Evolutionary conservation across 441 rosid genomes (phyloP).

Genomic region (Adansonia grandidieri): DNA sequence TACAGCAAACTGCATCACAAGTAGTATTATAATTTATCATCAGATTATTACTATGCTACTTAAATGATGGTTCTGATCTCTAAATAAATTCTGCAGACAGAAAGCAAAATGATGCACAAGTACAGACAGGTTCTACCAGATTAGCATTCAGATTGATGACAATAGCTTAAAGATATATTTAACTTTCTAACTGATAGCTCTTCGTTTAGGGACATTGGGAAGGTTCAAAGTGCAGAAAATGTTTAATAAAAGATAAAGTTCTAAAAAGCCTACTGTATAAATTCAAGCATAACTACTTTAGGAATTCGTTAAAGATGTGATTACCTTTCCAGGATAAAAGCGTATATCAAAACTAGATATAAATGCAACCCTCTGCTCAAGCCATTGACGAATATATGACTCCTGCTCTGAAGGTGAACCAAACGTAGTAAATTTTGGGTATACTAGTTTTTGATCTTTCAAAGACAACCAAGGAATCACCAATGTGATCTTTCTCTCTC

Average conservation of each 20-base stretch:
- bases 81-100: not conserved
- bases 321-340: conserved; percentile 90
- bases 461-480: conserved; percentile 91
- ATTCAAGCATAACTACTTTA: not conserved
- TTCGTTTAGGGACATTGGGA: not conserved
- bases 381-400: conserved; percentile 73
- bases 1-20: conserved; percentile 65
- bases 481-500: conserved; percentile 66
- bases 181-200: not conserved
- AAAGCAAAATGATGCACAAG: not conserved
- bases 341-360: conserved; percentile 51
- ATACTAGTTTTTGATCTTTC: conserved; percentile 72
- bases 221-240: not conserved
- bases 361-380: conserved; percentile 70
- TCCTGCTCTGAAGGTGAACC: conserved; percentile 71
- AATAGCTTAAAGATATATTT: not conserved
- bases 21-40: conserved; percentile 23
- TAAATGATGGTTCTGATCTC: conserved; percentile 10
- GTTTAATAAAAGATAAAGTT: not conserved
- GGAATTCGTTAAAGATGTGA: not conserved
- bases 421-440: conserved; percentile 61
- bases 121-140: not conserved
- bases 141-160: not conserved
- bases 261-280: conserved; percentile 1
- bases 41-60: not conserved